Base-by-base conservation (phyloP, 768 basidiomycete species). In the Jaapia argillacea region DNA sequence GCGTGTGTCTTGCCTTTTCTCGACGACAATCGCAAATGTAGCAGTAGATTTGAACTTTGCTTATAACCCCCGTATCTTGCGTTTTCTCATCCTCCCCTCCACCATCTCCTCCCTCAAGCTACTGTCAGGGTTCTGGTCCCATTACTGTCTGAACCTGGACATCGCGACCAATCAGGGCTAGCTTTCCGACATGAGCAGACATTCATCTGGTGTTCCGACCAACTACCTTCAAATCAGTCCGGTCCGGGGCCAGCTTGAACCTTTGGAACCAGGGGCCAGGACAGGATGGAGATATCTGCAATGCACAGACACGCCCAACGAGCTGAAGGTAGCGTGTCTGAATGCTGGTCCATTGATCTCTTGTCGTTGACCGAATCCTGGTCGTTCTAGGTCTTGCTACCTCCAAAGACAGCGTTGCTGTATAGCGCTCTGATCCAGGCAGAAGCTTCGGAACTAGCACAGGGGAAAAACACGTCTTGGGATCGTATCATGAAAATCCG, bases 241-340 rank as follows among this genome's bases (percentile, higher is more conserved):
- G 18, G 76, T 85, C 40, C 71, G 83, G 58, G 83, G 84, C 22
- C 84, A 83, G 56, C 69, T 86, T 40, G 84, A 86, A 54, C 73
- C 77, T n/a, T 68, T 72, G 36, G 78, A 83, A 43, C 60, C 63
- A 10, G 43, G 48, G 51, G 58, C 74, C 6, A 69, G 59, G 48
- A 68, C 77, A 22, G 80, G 82, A 43, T 82, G 79, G 70, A 67
- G 84, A 49, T 85, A 76, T 60, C 66, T 86, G 39, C 83, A 86
- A 56, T 79, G 78, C 43, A 85, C 82, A 14, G 82, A 85, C 54
- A 85, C 82, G 23, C 77, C 75, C 12, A 76, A 82, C 60, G 80
- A 86, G 57, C 71, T 85, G 55, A 83, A 80, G 69, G 83, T 79
- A 28, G 24, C 18, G 20, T 33, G 31, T 10, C 10, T 33, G 31